Evolutionary conservation across 1,139 yeast species (phyloP), one percentile per base, ranked within the genome.

Genomic region (Yamadazyma dushanensis): DNA sequence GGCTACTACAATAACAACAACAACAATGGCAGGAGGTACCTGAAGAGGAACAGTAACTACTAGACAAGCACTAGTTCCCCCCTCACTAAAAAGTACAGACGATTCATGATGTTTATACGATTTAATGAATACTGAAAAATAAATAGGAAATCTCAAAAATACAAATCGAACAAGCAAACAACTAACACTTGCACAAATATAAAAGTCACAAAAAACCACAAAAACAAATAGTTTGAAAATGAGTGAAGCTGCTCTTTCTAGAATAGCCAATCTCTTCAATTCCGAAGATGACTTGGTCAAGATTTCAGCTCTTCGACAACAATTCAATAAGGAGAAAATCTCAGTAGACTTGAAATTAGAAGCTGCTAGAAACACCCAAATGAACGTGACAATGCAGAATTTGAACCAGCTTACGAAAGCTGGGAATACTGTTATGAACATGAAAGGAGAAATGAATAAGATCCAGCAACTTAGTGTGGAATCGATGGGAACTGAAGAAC

Each of bases 331-430:
- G 44, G 94, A 87, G 52, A 84, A 83, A 54, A 72, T 83, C 1
- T 73, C 84, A 1, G 63, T 85, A n/a, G 95, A 87, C 47, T 67
- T 78, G 38, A 85, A 84, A 53, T 66, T 87, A 40, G 77, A 76
- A 47, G 66, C 81, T 26, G 80, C 81, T 28, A 79, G 86, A 3
- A 77, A 77, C 49, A 59, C 68, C 3, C 89, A 82, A 49, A 72
- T 80, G 38, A 78, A 78, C 36, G 63, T 76, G 7, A 70, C 80
- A 6, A 59, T 70, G 48, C 47, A 59, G 26, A 72, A 69, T 44
- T 49, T 72, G 36, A 52, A 61, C 17, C 56, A 63, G 40, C 56
- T 73, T 39, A 63, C 63, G 37, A 50, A 52, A 16, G 61, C 75
- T 1, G 61, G 66, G 14, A 51, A 54, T 24, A 65, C 65, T 35